Percentiles rank a stretch among this genome's conserved stretches.
Evolutionary conservation across 2,329 filamentous ascomycete genomes (phyloP).

Genomic region (Pseudogymnoascus sp.): DNA sequence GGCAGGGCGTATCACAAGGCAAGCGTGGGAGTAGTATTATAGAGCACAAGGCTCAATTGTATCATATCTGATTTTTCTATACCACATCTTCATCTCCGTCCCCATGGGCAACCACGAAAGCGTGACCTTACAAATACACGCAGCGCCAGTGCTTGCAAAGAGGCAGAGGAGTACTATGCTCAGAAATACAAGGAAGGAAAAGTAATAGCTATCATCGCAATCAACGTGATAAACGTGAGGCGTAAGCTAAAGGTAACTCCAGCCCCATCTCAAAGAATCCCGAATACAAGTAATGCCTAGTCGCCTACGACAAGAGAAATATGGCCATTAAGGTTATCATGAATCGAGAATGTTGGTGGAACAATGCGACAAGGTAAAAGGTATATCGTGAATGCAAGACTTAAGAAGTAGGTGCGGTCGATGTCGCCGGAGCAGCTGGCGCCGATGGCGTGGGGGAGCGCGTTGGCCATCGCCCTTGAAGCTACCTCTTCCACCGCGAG

Average conservation of each 20-base stretch:
- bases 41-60: conserved; percentile 21
- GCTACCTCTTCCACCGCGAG: conserved; percentile 51
- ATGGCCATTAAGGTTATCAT: conserved; percentile 28
- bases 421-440: conserved; percentile 39
- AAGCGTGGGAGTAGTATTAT: conserved; percentile 9
- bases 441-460: conserved; percentile 37
- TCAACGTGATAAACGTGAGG: conserved; percentile 20
- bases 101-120: conserved; percentile 21
- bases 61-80: conserved; percentile 26
- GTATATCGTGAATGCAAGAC: conserved; percentile 18
- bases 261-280: conserved; percentile 26
- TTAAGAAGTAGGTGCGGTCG: conserved; percentile 23
- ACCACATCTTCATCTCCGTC: conserved; percentile 15
- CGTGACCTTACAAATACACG: conserved; percentile 25
- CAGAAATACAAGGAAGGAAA: conserved; percentile 27
- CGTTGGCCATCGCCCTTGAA: conserved; percentile 52
- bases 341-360: conserved; percentile 26
- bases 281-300: conserved; percentile 24
- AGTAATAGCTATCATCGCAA: conserved; percentile 28
- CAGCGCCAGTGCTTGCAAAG: conserved; percentile 29
- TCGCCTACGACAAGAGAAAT: conserved; percentile 21
- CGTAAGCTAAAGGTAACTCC: conserved; percentile 31
- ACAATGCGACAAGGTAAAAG: conserved; percentile 18
- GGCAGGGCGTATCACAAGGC: conserved; percentile 9
- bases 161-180: conserved; percentile 17